Conservation (phyloP, 2,329 filamentous ascomycete genomes). For the Beauveria bassiana region DNA sequence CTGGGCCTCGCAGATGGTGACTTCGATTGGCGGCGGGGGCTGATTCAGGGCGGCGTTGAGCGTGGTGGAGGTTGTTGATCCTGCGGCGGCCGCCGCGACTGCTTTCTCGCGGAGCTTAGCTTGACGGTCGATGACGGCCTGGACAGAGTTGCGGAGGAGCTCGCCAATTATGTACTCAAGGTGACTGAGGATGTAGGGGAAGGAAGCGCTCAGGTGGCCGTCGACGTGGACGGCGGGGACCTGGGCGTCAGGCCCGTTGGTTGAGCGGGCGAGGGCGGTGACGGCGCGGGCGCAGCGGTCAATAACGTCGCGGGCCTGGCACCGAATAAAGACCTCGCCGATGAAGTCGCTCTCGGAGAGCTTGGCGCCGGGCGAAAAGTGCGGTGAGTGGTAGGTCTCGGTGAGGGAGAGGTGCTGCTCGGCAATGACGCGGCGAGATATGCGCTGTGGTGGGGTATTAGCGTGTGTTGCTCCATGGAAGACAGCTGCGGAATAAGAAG, state of each 20-base stretch:
- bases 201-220: constrained; percentile 82
- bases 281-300: constrained; percentile 73
- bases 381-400: constrained; percentile 84
- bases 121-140: constrained; percentile 77
- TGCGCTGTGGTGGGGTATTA: constrained; percentile 49
- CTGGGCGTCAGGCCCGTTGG: constrained; percentile 61
- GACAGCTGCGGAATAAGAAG: too few relatives aligned
- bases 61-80: constrained; percentile 51
- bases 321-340: constrained; percentile 90
- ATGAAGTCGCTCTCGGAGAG: constrained; percentile 74
- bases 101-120: constrained; percentile 28
- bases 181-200: constrained; percentile 93
- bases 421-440: constrained; percentile 91
- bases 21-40: constrained; percentile 74
- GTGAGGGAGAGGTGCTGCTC: constrained; percentile 94
- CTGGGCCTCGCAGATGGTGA: constrained; percentile 86
- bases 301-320: constrained; percentile 83
- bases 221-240: constrained; percentile 77
- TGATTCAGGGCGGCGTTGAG: neutral
- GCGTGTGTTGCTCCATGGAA: neutral
- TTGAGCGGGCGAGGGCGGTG: constrained; percentile 63
- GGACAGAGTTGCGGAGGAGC: constrained; percentile 87
- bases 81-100: constrained; percentile 5
- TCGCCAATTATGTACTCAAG: constrained; percentile 97
- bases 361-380: constrained; percentile 77